Evolutionary conservation across 257 asterid species (phyloP).

Genomic region (Rehmannia glutinosa): DNA sequence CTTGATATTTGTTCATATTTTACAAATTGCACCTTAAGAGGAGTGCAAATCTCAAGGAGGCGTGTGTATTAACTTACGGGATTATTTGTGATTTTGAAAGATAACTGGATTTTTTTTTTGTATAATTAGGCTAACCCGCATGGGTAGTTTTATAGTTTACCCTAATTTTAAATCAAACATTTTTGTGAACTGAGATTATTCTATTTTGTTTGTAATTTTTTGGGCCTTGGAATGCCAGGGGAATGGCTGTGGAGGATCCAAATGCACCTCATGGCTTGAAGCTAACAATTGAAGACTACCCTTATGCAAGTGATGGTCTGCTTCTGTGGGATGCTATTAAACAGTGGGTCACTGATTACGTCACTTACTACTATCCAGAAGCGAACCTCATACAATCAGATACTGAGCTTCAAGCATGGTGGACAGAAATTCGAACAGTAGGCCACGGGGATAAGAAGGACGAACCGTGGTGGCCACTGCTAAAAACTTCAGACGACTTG

Average conservation of each 20-base stretch:
- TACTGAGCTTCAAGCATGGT: constrained; percentile 70
- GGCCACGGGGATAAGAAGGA: constrained; percentile 84
- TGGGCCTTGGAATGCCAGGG: constrained; percentile 35
- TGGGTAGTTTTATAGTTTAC: no score
- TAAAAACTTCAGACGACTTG: constrained; percentile 40
- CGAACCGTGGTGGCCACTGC: constrained; percentile 75
- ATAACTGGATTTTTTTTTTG: no score
- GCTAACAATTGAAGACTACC: constrained; percentile 72
- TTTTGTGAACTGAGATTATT: background rate
- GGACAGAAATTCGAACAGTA: constrained; percentile 58
- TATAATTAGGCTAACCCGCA: no score
- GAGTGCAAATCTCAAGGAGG: no score
- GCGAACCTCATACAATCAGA: constrained; percentile 33
- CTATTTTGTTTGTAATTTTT: background rate
- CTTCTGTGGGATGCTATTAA: constrained; percentile 68
- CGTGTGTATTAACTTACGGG: no score
- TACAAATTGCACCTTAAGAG: no score
- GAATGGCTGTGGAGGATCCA: constrained; percentile 80
- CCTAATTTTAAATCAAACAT: no score
- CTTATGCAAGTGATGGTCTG: constrained; percentile 73
- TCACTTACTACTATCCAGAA: constrained; percentile 45
- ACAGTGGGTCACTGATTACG: constrained; percentile 66
- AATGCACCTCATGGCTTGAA: constrained; percentile 62
- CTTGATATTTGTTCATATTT: no score
- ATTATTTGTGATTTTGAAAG: no score